These are phyloP conservation scores for Alternaria ethzedia DNA, from an alignment of 2,329 filamentous ascomycete genomes.

Conservation along the genomic window DNA sequence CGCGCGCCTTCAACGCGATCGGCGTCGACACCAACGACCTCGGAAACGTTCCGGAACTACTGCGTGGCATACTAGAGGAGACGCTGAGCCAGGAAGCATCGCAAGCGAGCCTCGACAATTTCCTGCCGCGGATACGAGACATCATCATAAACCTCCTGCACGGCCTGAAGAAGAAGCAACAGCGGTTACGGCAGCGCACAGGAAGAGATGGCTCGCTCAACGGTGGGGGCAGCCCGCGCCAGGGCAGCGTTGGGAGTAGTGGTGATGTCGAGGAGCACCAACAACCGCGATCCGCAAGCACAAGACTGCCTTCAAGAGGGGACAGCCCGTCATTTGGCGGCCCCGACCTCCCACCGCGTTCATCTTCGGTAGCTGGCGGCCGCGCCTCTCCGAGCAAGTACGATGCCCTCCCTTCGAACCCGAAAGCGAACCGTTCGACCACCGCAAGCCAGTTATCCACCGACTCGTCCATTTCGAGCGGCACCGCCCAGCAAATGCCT, in stretches of 20 bases:
- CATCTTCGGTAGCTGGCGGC: slow-evolving; percentile 55
- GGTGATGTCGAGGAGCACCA: slow-evolving; percentile 49
- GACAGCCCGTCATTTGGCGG: slow-evolving; percentile 50
- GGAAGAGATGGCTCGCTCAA: slow-evolving; percentile 55
- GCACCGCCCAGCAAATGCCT: slow-evolving; percentile 76
- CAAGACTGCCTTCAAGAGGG: slow-evolving; percentile 49
- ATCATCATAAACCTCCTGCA: slow-evolving; percentile 98
- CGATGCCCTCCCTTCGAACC: slow-evolving; percentile 46
- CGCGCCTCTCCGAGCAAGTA: slow-evolving; percentile 53
- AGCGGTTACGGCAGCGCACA: slow-evolving; percentile 72
- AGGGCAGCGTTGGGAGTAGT: slow-evolving; percentile 44
- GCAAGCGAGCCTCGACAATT: slow-evolving; percentile 89
- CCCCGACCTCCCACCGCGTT: slow-evolving; percentile 56
- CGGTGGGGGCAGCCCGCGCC: slow-evolving; percentile 46
- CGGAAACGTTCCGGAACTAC: slow-evolving; percentile 89
- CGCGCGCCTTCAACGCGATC: slow-evolving; percentile 93
- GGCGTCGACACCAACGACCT: slow-evolving; percentile 94
- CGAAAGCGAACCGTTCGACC: slow-evolving; percentile 42
- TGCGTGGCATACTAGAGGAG: slow-evolving; percentile 90
- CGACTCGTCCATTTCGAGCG: slow-evolving; percentile 74
- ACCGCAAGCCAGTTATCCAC: slow-evolving; percentile 41
- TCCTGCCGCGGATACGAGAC: slow-evolving; percentile 91
- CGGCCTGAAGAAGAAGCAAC: slow-evolving; percentile 95
- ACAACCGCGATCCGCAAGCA: slow-evolving; percentile 51
- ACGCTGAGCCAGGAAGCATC: slow-evolving; percentile 97